Evolutionary conservation across 352 stramenopile species (phyloP).

Genomic region (Globisporangium ultimum): DNA sequence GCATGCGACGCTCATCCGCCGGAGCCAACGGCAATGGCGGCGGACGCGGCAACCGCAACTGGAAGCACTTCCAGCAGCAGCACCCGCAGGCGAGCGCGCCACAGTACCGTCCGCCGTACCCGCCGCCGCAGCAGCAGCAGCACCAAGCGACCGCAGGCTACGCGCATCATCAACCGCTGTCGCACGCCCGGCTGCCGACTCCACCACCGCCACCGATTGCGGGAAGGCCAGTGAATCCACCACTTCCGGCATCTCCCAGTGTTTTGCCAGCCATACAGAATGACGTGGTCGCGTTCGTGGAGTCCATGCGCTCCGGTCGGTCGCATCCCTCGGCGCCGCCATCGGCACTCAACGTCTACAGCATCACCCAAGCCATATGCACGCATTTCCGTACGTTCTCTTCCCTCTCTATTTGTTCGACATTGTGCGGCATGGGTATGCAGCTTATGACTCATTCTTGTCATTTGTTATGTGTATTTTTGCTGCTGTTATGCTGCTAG

Average conservation of each 20-base stretch:
- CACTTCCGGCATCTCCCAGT: not conserved
- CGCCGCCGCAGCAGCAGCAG: slow-evolving; percentile 9
- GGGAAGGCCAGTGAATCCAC: not conserved
- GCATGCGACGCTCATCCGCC: slow-evolving; percentile 15
- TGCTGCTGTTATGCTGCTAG: slow-evolving; percentile 16
- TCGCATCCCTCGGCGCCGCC: slow-evolving; percentile 45
- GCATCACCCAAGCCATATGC: slow-evolving; percentile 52
- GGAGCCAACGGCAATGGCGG: slow-evolving; percentile 8
- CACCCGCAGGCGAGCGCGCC: slow-evolving; percentile 13
- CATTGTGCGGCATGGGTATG: not conserved
- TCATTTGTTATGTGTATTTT: slow-evolving; percentile 7
- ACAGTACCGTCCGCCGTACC: slow-evolving; percentile 6
- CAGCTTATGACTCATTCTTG: not conserved
- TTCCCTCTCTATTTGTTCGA: not conserved
- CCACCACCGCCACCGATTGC: not conserved
- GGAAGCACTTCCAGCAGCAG: slow-evolving; percentile 33
- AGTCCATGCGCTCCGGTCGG: slow-evolving; percentile 43
- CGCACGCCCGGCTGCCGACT: slow-evolving; percentile 1
- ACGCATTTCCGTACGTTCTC: slow-evolving; percentile 52
- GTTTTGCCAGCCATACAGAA: slow-evolving; percentile 23
- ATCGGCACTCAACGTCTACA: slow-evolving; percentile 50
- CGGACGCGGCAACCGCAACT: slow-evolving; percentile 21
- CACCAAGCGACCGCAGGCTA: slow-evolving; percentile 6
- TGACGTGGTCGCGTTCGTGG: slow-evolving; percentile 60
- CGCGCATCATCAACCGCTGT: not conserved